phyloP scores from a whole-genome alignment of 495 filamentous ascomycete genomes.

The Xylaria grammica region DNA sequence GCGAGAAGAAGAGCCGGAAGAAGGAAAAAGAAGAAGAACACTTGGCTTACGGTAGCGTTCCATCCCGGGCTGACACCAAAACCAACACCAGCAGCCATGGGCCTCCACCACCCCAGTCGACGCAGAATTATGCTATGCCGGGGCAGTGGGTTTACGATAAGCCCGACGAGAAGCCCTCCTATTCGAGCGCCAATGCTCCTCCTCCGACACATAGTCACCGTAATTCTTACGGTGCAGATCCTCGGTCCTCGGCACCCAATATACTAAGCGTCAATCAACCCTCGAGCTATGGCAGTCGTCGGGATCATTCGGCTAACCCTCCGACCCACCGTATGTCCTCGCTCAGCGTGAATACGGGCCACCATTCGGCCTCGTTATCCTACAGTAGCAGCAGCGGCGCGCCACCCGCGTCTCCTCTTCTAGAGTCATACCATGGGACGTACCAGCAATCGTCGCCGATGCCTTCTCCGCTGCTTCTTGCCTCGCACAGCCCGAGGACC shows the following conservation, averaged over 20 bases:
- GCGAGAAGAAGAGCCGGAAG: slow-evolving; percentile 29
- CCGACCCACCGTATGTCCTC: slow-evolving; percentile 55
- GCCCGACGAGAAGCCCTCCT: slow-evolving; percentile 48
- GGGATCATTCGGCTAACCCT: slow-evolving; percentile 52
- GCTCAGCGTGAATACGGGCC: slow-evolving; percentile 49
- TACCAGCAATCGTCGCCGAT: slow-evolving; percentile 96
- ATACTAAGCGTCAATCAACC: slow-evolving; percentile 49
- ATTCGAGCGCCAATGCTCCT: slow-evolving; percentile 43
- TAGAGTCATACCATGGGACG: slow-evolving; percentile 92
- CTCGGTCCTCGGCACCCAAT: slow-evolving; percentile 32
- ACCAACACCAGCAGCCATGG: slow-evolving; percentile 36
- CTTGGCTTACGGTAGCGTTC: slow-evolving; percentile 50
- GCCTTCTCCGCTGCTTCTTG: slow-evolving; percentile 73
- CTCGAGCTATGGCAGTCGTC: slow-evolving; percentile 29
- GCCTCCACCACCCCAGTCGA: slow-evolving; percentile 8
- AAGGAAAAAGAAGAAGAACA: slow-evolving; percentile 50
- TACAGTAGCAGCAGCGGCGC: slow-evolving; percentile 54
- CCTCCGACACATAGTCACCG: slow-evolving; percentile 30
- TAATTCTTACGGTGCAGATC: slow-evolving; percentile 36
- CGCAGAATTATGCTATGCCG: slow-evolving; percentile 52
- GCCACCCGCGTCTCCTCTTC: slow-evolving; percentile 79
- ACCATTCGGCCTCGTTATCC: slow-evolving; percentile 44
- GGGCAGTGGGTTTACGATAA: slow-evolving; percentile 57
- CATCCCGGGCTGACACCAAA: slow-evolving; percentile 19
- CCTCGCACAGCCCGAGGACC: slow-evolving; percentile 40